These are phyloP conservation scores for Populus simonii DNA, from an alignment of 345 rosid species.

Conservation along the genomic window DNA sequence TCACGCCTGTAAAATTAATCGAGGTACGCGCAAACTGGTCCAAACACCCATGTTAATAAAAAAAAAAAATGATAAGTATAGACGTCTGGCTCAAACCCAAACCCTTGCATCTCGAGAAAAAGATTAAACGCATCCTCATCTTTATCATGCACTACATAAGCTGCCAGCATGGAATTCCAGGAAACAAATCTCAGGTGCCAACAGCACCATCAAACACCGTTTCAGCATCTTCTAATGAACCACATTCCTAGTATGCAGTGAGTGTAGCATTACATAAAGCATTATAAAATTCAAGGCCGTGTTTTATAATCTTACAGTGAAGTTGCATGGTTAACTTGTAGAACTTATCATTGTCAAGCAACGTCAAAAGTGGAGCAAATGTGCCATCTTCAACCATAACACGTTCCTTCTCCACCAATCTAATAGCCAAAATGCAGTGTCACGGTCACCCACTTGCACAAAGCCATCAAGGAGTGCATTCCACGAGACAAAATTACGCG, in stretches of 20 bases:
- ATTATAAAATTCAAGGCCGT: slow-evolving; percentile 40
- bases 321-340: slow-evolving; percentile 37
- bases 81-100: slow-evolving; percentile 48
- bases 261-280: slow-evolving; percentile 62
- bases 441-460: slow-evolving; percentile 40
- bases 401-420: slow-evolving; percentile 53
- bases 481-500: slow-evolving; percentile 63
- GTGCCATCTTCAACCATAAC: slow-evolving; percentile 59
- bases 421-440: slow-evolving; percentile 49
- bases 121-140: slow-evolving; percentile 47
- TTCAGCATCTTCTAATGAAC: slow-evolving; percentile 50
- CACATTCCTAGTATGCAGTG: slow-evolving; percentile 61
- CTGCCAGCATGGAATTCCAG: slow-evolving; percentile 74
- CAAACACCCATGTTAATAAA: no score
- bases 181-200: slow-evolving; percentile 51
- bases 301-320: slow-evolving; percentile 58
- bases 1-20: no score
- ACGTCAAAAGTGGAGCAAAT: slow-evolving; percentile 69
- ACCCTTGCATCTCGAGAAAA: slow-evolving; percentile 48
- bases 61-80: slow-evolving; percentile 8
- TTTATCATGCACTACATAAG: slow-evolving; percentile 48
- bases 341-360: slow-evolving; percentile 49
- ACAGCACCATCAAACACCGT: slow-evolving; percentile 50
- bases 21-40: no score
- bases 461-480: slow-evolving; percentile 74